Evolutionary conservation across 208 protist species (phyloP).

Genomic region (Leishmania amazonensis): DNA sequence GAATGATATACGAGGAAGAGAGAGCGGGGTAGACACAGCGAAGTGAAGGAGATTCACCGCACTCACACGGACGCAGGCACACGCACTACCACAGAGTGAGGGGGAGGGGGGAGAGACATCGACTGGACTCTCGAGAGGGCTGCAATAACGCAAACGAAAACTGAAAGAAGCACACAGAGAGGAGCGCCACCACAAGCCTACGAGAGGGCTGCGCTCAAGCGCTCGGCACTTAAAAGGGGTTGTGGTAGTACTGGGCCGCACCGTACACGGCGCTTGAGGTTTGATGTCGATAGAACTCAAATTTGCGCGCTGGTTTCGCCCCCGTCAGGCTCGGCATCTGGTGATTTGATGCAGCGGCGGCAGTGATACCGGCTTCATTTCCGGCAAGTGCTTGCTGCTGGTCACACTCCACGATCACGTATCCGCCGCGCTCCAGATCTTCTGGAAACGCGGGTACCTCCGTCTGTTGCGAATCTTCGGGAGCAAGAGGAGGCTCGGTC

Average conservation of each 20-base stretch:
- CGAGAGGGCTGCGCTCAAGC: not conserved
- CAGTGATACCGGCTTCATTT: not conserved
- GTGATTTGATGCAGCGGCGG: not conserved
- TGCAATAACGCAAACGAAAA: not conserved
- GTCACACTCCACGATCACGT: constrained; percentile 17
- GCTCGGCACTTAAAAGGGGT: not conserved
- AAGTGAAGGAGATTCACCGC: not conserved
- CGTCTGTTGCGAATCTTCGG: not conserved
- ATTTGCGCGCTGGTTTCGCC: not conserved
- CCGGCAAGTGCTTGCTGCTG: not conserved
- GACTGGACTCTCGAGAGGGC: not conserved
- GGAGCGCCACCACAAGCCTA: not conserved
- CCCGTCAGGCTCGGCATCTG: not conserved
- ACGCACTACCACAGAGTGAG: not conserved
- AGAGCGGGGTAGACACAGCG: too few species aligned
- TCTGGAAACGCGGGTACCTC: constrained; percentile 1
- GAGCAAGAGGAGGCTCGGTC: not conserved
- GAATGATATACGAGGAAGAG: too few species aligned
- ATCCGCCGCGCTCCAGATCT: constrained; percentile 20
- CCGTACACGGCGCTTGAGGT: not conserved
- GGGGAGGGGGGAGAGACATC: not conserved
- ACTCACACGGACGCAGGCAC: not conserved
- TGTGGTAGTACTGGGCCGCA: not conserved
- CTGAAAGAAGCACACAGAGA: not conserved
- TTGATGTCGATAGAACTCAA: not conserved